Conservation (phyloP, 2,329 filamentous ascomycete genomes). For the Colletotrichum melonis region DNA sequence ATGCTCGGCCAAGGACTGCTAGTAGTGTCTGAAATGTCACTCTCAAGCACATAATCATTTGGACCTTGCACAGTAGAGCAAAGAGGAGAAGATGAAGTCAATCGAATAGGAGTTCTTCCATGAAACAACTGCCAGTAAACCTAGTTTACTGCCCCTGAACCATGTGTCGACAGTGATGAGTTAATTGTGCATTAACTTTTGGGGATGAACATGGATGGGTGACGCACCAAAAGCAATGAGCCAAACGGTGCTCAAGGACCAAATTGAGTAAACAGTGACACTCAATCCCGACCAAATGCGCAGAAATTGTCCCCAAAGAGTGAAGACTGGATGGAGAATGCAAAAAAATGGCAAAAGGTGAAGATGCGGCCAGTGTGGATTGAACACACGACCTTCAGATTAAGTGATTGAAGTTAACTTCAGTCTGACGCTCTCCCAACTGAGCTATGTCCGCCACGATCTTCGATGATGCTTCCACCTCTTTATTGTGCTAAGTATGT, state of each 20-base stretch:
- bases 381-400: constrained; percentile 37
- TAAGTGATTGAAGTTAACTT: constrained; percentile 32
- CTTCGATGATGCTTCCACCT: background rate
- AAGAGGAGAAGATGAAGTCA: background rate
- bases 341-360: background rate
- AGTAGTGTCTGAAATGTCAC: background rate
- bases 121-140: background rate
- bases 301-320: too few relatives aligned
- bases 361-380: constrained; percentile 36
- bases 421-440: constrained; percentile 37
- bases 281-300: too few relatives aligned
- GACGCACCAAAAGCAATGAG: background rate
- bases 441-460: constrained; percentile 35
- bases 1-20: background rate
- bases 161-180: background rate
- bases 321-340: too few relatives aligned
- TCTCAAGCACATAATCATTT: background rate
- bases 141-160: background rate
- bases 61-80: background rate
- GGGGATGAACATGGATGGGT: background rate
- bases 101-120: background rate
- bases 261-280: too few relatives aligned
- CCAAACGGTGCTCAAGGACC: background rate
- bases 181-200: background rate
- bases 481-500: rapidly evolving